These are phyloP conservation scores for Fraxinus pennsylvanica DNA, from an alignment of 257 asterid species.

Conservation along the genomic window DNA sequence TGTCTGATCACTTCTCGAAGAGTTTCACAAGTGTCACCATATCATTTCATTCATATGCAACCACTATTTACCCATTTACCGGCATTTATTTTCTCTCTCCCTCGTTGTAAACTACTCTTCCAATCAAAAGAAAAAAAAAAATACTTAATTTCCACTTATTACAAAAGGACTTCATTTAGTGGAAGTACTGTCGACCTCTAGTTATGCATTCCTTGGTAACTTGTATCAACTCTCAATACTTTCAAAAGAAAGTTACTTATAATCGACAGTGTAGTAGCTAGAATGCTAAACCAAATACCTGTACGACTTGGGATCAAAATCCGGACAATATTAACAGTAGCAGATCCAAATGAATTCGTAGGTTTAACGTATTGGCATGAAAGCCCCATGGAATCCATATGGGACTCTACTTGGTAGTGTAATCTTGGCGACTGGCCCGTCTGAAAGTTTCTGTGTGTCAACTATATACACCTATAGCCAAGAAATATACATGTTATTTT, in stretches of 20 bases:
- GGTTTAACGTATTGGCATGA: slow-evolving; percentile 21
- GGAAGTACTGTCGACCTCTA: background rate
- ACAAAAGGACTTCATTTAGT: background rate
- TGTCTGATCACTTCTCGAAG: too few relatives aligned
- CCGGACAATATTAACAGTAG: background rate
- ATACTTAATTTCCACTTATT: too few relatives aligned
- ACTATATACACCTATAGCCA: slow-evolving; percentile 46
- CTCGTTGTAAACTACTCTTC: background rate
- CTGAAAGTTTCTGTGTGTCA: slow-evolving; percentile 48
- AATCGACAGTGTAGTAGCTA: background rate
- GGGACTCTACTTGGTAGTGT: slow-evolving; percentile 62
- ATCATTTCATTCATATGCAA: too few relatives aligned
- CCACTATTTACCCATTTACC: too few relatives aligned
- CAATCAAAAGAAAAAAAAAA: background rate
- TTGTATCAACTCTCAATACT: too few relatives aligned
- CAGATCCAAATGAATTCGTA: too few relatives aligned
- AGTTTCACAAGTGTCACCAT: too few relatives aligned
- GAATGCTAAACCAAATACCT: background rate
- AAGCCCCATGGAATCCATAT: slow-evolving; percentile 71
- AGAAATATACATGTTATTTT: background rate
- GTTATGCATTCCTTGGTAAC: background rate
- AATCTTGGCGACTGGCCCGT: slow-evolving; percentile 44
- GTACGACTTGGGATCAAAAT: too few relatives aligned
- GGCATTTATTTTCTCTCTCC: too few relatives aligned
- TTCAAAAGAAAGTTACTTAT: too few relatives aligned